Evolutionary conservation across 2,329 filamentous ascomycete species (phyloP).

Genomic region (Fusarium clavum): DNA sequence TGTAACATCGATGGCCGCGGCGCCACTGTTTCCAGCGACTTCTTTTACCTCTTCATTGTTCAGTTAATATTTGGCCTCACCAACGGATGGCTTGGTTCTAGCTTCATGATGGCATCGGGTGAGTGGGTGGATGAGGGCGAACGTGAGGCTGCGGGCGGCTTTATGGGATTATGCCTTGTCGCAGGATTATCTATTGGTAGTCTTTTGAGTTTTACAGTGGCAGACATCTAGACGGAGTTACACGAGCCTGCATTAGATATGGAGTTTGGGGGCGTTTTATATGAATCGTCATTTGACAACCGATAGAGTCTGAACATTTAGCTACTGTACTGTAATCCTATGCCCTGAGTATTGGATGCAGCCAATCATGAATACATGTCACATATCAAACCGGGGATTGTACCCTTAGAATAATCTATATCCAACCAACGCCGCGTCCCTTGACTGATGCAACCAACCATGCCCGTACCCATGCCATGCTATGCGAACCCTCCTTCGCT

Average conservation of each 20-base stretch:
- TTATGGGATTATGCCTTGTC: conserved; percentile 94
- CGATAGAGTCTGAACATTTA: conserved; percentile 27
- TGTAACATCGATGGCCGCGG: conserved; percentile 88
- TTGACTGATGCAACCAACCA: conserved; percentile 40
- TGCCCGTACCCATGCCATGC: conserved; percentile 35
- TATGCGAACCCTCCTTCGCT: conserved; percentile 36
- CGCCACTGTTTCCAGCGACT: conserved; percentile 79
- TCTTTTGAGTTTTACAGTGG: conserved; percentile 83
- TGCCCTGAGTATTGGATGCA: conserved; percentile 24
- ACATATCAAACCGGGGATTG: conserved; percentile 33
- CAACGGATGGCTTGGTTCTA: conserved; percentile 88
- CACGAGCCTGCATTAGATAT: conserved; percentile 19
- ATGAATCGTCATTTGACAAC: conserved; percentile 19
- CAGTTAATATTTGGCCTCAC: conserved; percentile 86
- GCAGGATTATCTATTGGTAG: conserved; percentile 87
- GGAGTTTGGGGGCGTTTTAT: conserved; percentile 20
- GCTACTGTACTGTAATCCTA: conserved; percentile 11
- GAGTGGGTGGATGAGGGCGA: conserved; percentile 86
- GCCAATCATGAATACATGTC: conserved; percentile 30
- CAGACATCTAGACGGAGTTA: conserved; percentile 56
- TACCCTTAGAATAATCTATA: conserved; percentile 29
- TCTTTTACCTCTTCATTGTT: conserved; percentile 87
- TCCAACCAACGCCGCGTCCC: conserved; percentile 35
- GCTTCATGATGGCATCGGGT: conserved; percentile 90
- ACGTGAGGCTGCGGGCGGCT: conserved; percentile 88